Evolutionary conservation across 2,329 filamentous ascomycete genomes (phyloP), one percentile per base, ranked within the genome.

Genomic region (Graphilbum fragrans): DNA sequence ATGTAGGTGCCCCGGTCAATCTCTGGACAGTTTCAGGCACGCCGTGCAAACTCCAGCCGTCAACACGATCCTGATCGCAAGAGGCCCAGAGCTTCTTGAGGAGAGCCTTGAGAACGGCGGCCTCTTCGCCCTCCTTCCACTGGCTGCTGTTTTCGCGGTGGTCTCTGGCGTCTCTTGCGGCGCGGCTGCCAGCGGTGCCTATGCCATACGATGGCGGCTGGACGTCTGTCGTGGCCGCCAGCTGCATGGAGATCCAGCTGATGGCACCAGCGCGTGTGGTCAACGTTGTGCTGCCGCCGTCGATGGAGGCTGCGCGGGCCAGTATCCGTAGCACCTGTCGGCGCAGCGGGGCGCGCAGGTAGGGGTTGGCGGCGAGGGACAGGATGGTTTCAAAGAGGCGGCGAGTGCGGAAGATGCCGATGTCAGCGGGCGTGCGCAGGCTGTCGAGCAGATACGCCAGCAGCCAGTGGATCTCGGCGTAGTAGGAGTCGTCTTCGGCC

Each of bases 261-360:
- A 90, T 57, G 18, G 83, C 64, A 16, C 83, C 85, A 35, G 81
- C 79, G 43, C 87, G 69, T 1, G 86, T 93, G 31, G 86, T 70
- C 36, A 94, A 65, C n/a, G 82, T 90, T 5, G 80, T 84, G 57
- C 82, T 86, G 1, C 84, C 86, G 2, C 74, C 78, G 23, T 78
- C 72, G 25, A 88, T 73, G 36, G 69, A 70, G 0, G 77, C 78
- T 3, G 80, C 77, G 33, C 81, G 71, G 52, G 80, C 80, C 16
- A 93, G 50, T 19, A 92, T 69, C 54, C 63, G 60, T 22, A 76
- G 54, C 14, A 77, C 60, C 49, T 79, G 76, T 41, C 73, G 75
- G 44, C 77, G 75, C 16, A 81, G 63, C 16, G 69, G 65, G 17
- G 66, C 58, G 3, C 72, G 67, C 45, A 84, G 68, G 41, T 77